Percentiles rank a stretch among this genome's conserved stretches.
Conservation (phyloP, 2,329 filamentous ascomycete genomes). For the Grosmannia serpens region DNA sequence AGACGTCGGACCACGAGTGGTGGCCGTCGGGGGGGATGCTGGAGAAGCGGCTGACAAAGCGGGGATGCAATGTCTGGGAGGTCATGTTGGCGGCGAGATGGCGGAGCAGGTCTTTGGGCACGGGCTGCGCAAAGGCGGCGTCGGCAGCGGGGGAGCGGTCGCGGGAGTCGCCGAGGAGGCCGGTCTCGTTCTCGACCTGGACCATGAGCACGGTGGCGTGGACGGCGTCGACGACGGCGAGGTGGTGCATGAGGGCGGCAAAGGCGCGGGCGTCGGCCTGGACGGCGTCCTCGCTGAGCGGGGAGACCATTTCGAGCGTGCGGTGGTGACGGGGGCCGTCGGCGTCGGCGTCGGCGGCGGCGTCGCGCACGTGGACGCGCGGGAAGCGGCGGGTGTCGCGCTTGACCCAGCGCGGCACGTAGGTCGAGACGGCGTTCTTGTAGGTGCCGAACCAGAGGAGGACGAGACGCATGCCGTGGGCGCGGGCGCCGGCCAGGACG, state of each 20-base stretch:
- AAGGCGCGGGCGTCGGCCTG: slow-evolving; percentile 18
- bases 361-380: slow-evolving; percentile 16
- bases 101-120: slow-evolving; percentile 12
- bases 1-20: slow-evolving; percentile 17
- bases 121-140: slow-evolving; percentile 23
- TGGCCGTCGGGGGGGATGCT: not conserved
- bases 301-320: slow-evolving; percentile 18
- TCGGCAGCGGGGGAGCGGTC: slow-evolving; percentile 31
- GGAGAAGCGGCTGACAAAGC: not conserved
- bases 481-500: slow-evolving; percentile 14
- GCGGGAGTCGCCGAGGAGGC: slow-evolving; percentile 38
- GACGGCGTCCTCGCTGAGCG: slow-evolving; percentile 13
- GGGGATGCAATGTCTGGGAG: not conserved
- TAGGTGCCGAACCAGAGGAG: slow-evolving; percentile 18
- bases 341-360: not conserved
- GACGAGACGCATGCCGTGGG: slow-evolving; percentile 14
- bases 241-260: slow-evolving; percentile 18
- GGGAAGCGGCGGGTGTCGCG: slow-evolving; percentile 16
- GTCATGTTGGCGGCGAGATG: not conserved
- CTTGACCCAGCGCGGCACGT: slow-evolving; percentile 17
- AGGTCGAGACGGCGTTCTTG: slow-evolving; percentile 17
- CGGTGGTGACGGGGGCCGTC: slow-evolving; percentile 15
- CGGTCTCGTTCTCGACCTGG: slow-evolving; percentile 45
- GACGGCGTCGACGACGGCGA: slow-evolving; percentile 29
- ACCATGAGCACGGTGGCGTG: slow-evolving; percentile 42